Evolutionary conservation across 2,329 filamentous ascomycete species (phyloP), one percentile per base, ranked within the genome.

Genomic region (Beauveria varroae): DNA sequence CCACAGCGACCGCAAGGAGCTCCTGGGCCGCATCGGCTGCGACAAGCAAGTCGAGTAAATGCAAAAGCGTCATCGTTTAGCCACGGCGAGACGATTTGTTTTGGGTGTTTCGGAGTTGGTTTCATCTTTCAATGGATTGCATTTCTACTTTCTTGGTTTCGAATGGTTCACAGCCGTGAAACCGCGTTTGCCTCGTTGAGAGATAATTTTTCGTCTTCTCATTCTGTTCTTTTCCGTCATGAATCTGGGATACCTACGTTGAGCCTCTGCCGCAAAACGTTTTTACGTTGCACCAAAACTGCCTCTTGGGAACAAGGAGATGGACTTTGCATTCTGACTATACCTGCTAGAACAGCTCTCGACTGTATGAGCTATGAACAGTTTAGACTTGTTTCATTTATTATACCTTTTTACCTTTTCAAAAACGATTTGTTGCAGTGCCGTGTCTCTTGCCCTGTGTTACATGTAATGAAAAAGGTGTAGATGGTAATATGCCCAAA

Each of bases 21-120:
- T 95, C 66, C 79, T 95, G 58, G 89, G 89, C 50, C 81, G 90
- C 58, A 95, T 95, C 69, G 90, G 90, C 54, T 95, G 90, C 72
- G 89, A 92, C 73, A 91, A 91, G 79, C 88, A 85, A 70, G 79
- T 85, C 60, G 81, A 85, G 22, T 76, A 68, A 68, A 55, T 41
- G 43, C 16, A 20, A 20, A 43, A 37, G 12, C 41, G 28, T 14
- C 14, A 20, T 54, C 26, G 50, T 28, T n/a, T 28, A 20, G 12
- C 16, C 16, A 20, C 9, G 50, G 16, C 28, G 41, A 22, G 41
- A 54, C 30, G 43, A 28, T 26, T 53, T 37, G 14, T 26, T 46
- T 46, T 41, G 40, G 40, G 58, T 54, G 40, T 54, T 54, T 55
- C 30, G 58, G 58, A 54, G 51, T 55, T 61, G 28, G 58, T 5